phyloP scores from a whole-genome alignment of 2,329 filamentous ascomycete species.

The Exophiala calicioides region DNA sequence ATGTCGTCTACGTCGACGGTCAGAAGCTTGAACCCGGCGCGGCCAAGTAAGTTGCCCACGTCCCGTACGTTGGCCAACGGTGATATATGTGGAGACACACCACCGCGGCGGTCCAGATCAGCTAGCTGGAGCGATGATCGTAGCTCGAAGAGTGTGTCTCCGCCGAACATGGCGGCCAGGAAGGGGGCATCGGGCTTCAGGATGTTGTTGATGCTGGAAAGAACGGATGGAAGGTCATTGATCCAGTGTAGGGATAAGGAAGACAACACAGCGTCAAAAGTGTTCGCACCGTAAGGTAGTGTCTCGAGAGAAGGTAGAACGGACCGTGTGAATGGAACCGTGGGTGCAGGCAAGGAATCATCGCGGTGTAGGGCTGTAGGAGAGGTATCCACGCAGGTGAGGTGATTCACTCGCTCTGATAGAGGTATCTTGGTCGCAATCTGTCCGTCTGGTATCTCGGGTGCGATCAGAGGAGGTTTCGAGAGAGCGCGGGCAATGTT shows the following conservation, averaged over 20 bases:
- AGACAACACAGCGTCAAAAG: slow-evolving; percentile 88
- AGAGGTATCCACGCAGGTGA: slow-evolving; percentile 83
- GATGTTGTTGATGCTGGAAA: slow-evolving; percentile 80
- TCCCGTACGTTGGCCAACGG: slow-evolving; percentile 91
- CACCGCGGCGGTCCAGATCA: slow-evolving; percentile 86
- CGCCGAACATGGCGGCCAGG: slow-evolving; percentile 93
- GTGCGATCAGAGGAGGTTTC: slow-evolving; percentile 61
- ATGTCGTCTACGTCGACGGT: slow-evolving; percentile 98
- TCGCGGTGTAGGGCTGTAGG: slow-evolving; percentile 78
- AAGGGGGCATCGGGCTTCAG: slow-evolving; percentile 91
- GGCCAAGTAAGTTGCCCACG: slow-evolving; percentile 80
- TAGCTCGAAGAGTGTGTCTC: slow-evolving; percentile 90
- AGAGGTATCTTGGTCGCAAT: slow-evolving; percentile 53
- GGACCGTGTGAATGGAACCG: slow-evolving; percentile 74
- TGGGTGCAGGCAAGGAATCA: slow-evolving; percentile 50
- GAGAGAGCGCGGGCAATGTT: slow-evolving; percentile 78
- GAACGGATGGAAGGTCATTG: slow-evolving; percentile 85
- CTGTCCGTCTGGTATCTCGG: slow-evolving; percentile 44
- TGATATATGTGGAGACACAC: slow-evolving; percentile 85
- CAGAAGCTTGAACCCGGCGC: slow-evolving; percentile 89
- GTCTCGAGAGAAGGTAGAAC: slow-evolving; percentile 68
- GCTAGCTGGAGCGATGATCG: slow-evolving; percentile 91
- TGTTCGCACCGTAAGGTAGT: slow-evolving; percentile 71
- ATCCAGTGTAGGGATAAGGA: slow-evolving; percentile 94
- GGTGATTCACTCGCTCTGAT: slow-evolving; percentile 67